Evolutionary conservation across 495 filamentous ascomycete species (phyloP).

Genomic region (Penicillium cataractarum): DNA sequence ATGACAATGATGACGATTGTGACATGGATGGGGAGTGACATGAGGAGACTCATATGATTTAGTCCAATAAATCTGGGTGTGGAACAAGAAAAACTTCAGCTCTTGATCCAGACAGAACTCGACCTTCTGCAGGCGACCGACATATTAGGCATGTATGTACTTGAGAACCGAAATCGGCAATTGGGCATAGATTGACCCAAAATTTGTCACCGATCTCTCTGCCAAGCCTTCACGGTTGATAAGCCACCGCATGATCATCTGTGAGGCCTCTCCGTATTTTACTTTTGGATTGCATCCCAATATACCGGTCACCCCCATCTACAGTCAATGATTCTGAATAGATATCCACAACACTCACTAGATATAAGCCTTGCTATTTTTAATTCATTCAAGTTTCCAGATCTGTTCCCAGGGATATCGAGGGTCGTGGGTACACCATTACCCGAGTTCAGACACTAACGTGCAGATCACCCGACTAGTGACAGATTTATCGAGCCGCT

Average conservation of each 20-base stretch:
- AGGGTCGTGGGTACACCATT: not conserved
- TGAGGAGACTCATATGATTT: not conserved
- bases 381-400: not conserved
- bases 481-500: constrained; percentile 1
- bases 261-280: not conserved
- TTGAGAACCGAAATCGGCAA: not conserved
- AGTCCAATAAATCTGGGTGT: not conserved
- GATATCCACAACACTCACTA: no score
- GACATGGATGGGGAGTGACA: constrained; percentile 15
- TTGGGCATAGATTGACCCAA: not conserved
- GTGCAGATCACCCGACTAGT: constrained; percentile 3
- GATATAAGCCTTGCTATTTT: not conserved
- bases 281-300: not conserved
- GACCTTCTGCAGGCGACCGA: not conserved
- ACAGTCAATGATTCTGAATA: not conserved
- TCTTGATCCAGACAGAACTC: not conserved
- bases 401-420: not conserved
- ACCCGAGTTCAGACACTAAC: not conserved
- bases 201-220: not conserved
- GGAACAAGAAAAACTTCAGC: not conserved
- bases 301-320: no score
- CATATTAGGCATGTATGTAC: not conserved
- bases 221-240: not conserved
- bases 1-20: constrained; percentile 34
- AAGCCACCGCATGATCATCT: not conserved